Evolutionary conservation across 306 rosid genomes (phyloP).

Genomic region (Aeschynomene evenia): DNA sequence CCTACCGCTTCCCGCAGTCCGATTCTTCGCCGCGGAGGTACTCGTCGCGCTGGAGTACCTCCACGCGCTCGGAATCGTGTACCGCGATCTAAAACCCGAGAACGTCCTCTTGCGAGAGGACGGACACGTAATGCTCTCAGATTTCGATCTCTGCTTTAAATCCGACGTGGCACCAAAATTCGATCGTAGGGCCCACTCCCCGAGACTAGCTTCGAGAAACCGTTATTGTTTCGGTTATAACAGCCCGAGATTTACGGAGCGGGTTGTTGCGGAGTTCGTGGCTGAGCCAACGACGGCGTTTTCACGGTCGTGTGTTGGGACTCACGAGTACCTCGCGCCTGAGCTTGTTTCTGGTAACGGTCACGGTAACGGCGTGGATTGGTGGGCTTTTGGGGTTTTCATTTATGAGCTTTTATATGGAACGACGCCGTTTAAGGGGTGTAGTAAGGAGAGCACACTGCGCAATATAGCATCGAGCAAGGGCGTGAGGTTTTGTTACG

Average conservation of each 20-base stretch:
- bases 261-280: conserved; percentile 49
- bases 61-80: conserved; percentile 76
- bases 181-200: background rate
- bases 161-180: conserved; percentile 61
- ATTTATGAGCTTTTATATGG: conserved; percentile 68
- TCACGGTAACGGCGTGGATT: conserved; percentile 87
- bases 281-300: conserved; percentile 81
- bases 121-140: conserved; percentile 93
- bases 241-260: background rate
- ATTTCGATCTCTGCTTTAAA: conserved; percentile 76
- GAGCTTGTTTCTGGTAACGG: conserved; percentile 72
- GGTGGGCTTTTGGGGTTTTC: conserved; percentile 96
- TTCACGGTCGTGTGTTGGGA: conserved; percentile 83
- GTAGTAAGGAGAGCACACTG: conserved; percentile 64
- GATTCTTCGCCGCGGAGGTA: conserved; percentile 81
- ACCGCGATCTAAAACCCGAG: conserved; percentile 85
- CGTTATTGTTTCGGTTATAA: conserved; percentile 41
- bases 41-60: conserved; percentile 79
- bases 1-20: conserved; percentile 35
- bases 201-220: background rate
- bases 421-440: conserved; percentile 83
- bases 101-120: conserved; percentile 80
- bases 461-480: conserved; percentile 63
- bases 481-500: conserved; percentile 43
- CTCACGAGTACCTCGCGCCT: conserved; percentile 89